Evolutionary conservation across 345 rosid species (phyloP), one percentile per base, ranked within the genome.

Genomic region (Erysimum cheiranthoides): DNA sequence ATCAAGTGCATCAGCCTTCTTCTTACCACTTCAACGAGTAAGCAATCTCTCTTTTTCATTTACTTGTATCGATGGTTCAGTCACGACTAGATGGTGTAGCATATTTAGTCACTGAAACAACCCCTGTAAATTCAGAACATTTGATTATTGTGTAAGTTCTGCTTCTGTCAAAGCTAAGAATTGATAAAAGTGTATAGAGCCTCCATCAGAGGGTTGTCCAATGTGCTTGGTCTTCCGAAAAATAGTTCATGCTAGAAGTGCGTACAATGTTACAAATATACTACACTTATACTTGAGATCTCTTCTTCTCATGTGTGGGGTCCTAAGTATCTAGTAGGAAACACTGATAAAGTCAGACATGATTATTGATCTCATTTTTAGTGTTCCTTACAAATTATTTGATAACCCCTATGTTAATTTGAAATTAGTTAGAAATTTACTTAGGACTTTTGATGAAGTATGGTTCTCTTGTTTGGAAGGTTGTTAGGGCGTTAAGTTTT

Each of bases 1-100:
- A 25, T 84, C 96, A 61, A 87, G 92, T 84, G 92, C 97, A 47
- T 90, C 99, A 16, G 97, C 97, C 61, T 92, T 89, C 78, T 95
- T 86, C 76, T 75, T 95, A 67, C 99, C 99, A 54, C 79, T 95
- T 68, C 96, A 90, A 65, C 86, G 97, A 56, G 99, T 94, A 71
- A 79, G 90, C 73, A 38, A 6, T 6, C 36, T 61, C 69, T 62
- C 34, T 57, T 45, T 70, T 28, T 43, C 52, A 21, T 72, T 11
- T 21, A 42, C 61, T 50, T 31, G 27, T 57, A 45, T 38, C 6
- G 25, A 71, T 64, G 16, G 32, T 54, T 76, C 66, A 56, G 61
- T 56, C 18, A 63, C 58, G 43, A 62, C 21, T 32, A 61, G 6
- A 21, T 56, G 38, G 47, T 75, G 36, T 16, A 64, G 18, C 54